These are phyloP conservation scores for Brassica napus DNA, from an alignment of 345 rosid genomes.

Conservation along the genomic window DNA sequence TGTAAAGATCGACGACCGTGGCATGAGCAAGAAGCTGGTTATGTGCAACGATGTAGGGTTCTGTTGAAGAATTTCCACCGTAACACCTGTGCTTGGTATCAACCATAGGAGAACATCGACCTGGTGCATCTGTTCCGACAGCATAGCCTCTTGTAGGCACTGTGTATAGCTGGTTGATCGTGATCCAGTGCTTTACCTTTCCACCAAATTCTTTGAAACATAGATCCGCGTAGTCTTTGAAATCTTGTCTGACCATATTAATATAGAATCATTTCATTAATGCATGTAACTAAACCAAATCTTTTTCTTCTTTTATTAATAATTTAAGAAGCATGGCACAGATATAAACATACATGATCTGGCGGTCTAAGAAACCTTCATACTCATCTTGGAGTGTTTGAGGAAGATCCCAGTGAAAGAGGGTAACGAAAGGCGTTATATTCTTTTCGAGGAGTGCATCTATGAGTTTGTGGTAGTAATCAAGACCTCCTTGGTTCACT, in stretches of 20 bases:
- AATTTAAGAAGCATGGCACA: background rate
- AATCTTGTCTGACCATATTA: background rate
- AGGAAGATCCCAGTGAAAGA: slow-evolving; percentile 4
- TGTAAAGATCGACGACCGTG: background rate
- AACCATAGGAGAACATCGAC: background rate
- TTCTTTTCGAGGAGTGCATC: slow-evolving; percentile 4
- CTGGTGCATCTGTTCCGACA: background rate
- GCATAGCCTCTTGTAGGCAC: slow-evolving; percentile 3
- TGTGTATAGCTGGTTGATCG: slow-evolving; percentile 1
- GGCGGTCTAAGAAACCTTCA: slow-evolving; percentile 4
- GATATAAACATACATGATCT: background rate
- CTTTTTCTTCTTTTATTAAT: too few relatives aligned
- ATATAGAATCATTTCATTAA: background rate
- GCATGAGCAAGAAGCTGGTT: background rate
- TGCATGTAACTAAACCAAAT: background rate
- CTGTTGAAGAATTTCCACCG: background rate
- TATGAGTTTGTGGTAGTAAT: background rate
- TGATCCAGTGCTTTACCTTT: background rate
- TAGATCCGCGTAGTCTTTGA: background rate
- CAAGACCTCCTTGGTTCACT: slow-evolving; percentile 4
- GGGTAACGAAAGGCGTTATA: background rate
- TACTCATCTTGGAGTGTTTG: slow-evolving; percentile 1
- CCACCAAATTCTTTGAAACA: background rate
- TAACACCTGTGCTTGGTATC: background rate
- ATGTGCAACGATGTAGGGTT: background rate